A percentile compares a stretch with the other conserved stretches of the same genome.
Conservation (phyloP, 2,329 filamentous ascomycete species). For the Fusarium virguliforme region DNA sequence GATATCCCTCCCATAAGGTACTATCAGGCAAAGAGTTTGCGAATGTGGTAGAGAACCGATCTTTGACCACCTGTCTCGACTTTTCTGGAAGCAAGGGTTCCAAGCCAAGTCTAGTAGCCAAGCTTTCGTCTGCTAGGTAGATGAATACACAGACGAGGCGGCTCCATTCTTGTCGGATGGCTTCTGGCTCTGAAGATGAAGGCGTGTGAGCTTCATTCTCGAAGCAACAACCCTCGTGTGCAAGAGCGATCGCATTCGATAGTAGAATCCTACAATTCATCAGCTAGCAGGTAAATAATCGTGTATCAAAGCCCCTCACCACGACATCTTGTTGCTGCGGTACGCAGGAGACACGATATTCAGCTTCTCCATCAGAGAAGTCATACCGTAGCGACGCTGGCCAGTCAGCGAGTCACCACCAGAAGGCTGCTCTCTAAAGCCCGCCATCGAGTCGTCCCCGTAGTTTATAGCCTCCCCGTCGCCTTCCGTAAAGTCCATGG, state of each 20-base stretch:
- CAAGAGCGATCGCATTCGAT: constrained; percentile 38
- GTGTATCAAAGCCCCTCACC: constrained; percentile 8
- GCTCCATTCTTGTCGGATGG: constrained; percentile 30
- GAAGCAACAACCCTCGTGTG: constrained; percentile 38
- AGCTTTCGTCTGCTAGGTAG: constrained; percentile 33
- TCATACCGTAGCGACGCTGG: constrained; percentile 34
- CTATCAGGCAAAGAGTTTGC: constrained; percentile 27
- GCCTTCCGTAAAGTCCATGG: constrained; percentile 37
- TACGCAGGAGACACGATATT: constrained; percentile 39
- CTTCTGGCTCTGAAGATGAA: constrained; percentile 1
- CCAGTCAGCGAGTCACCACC: constrained; percentile 21
- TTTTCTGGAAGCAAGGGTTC: constrained; percentile 34
- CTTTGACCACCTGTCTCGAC: constrained; percentile 34
- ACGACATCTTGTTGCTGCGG: constrained; percentile 43
- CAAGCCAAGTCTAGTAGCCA: constrained; percentile 29
- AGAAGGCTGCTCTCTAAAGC: neutral
- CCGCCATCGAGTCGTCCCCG: constrained; percentile 3
- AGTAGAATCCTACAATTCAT: constrained; percentile 28
- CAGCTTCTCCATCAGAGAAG: constrained; percentile 38
- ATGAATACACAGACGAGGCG: constrained; percentile 38
- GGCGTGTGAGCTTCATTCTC: constrained; percentile 16
- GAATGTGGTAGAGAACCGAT: constrained; percentile 32
- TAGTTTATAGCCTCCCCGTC: constrained; percentile 28
- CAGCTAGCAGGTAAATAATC: neutral
- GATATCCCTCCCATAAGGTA: constrained; percentile 34